Evolutionary conservation across 2,329 filamentous ascomycete genomes (phyloP), one percentile per base, ranked within the genome.

Genomic region (Fusarium succisae): DNA sequence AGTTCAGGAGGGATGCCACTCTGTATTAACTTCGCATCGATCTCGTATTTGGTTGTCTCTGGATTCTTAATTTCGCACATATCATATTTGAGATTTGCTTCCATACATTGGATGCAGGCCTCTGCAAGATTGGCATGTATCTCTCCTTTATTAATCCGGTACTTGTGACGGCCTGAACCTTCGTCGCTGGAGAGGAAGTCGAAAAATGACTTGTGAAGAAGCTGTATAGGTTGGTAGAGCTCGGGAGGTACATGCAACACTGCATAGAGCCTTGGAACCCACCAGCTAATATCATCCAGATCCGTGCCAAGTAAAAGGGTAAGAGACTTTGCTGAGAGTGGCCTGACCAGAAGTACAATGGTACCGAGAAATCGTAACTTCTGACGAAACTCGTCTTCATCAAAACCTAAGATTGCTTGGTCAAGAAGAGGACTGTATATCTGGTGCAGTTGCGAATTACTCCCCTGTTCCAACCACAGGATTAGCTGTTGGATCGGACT

Each of bases 91-190:
- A 44, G 41, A 2, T 24, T 44, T 6, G n/a, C 15, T 5, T 24
- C 5, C 41, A 44, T 44, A 24, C n/a, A 44, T 5, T 17, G 41
- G 5, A 44, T 44, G 15, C 41, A 44, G 1, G n/a, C n/a, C 15
- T 24, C 41, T 24, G n/a, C 15, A 24, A 44, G n/a, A 18, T 3
- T 17, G 3, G 41, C 1, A 44, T 44, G 41, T 44, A 24, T 12
- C 6, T 44, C 15, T 8, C 1, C 41, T 24, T 4, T 44, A 2
- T 18, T 44, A 1, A 44, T 18, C 1, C 4, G 3, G 15, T 44
- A 44, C 15, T 0, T 44, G 10, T 12, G 18, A 12, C 8, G 1
- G 2, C 4, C n/a, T 17, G 5, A 44, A 17, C 1, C 9, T 2
- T 44, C 6, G n/a, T 24, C 15, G 10, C n/a, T 44, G 9, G 41